Conservation (phyloP, 192 early-diverging fungal genomes). For the Linderina pennispora region DNA sequence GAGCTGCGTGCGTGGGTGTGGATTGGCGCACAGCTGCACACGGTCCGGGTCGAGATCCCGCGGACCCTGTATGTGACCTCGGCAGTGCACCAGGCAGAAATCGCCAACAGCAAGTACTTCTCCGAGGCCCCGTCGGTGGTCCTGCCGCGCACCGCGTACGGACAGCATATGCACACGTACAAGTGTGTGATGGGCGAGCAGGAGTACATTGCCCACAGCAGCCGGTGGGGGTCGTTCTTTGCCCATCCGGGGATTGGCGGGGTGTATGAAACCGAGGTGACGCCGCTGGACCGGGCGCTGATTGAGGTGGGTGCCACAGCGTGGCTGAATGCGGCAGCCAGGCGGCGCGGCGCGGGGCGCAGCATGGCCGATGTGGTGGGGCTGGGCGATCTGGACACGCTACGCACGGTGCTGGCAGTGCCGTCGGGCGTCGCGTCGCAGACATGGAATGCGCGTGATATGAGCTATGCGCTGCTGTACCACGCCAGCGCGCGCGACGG, state of each 20-base stretch:
- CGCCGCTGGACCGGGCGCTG: constrained; percentile 73
- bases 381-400: constrained; percentile 28
- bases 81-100: constrained; percentile 50
- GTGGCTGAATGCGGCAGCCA: constrained; percentile 21
- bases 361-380: constrained; percentile 16
- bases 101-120: constrained; percentile 33
- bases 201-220: constrained; percentile 64
- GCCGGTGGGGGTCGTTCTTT: constrained; percentile 72
- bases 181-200: constrained; percentile 75
- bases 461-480: constrained; percentile 74
- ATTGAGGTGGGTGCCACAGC: constrained; percentile 64
- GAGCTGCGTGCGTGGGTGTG: constrained; percentile 86
- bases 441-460: constrained; percentile 19
- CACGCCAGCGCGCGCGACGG: constrained; percentile 50
- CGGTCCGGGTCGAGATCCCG: constrained; percentile 69
- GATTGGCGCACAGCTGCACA: constrained; percentile 61
- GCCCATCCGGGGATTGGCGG: constrained; percentile 85
- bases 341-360: constrained; percentile 9
- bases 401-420: constrained; percentile 13
- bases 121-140: constrained; percentile 46
- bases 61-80: constrained; percentile 83
- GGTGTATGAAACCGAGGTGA: constrained; percentile 90
- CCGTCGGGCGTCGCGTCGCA: constrained; percentile 8
- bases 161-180: constrained; percentile 67
- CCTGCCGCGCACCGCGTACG: constrained; percentile 61